phyloP scores from a whole-genome alignment of 441 rosid genomes.

The Mallotus japonicus region DNA sequence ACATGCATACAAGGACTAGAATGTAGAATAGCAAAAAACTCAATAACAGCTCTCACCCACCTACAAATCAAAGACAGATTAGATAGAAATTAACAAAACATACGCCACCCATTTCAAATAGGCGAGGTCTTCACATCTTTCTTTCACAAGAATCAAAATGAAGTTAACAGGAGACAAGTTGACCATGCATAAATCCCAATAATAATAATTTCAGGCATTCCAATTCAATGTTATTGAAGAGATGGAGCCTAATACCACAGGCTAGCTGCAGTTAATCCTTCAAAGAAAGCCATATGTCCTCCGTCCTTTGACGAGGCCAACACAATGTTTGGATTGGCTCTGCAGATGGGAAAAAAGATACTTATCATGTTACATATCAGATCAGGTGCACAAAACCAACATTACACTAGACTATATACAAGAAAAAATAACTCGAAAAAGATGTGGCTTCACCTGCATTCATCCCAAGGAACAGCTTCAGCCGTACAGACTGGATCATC shows the following conservation, averaged over 20 bases:
- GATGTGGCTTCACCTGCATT: slow-evolving; percentile 63
- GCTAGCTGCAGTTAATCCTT: slow-evolving; percentile 64
- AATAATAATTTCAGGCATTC: slow-evolving; percentile 5
- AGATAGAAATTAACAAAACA: no score
- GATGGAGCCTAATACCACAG: slow-evolving; percentile 46
- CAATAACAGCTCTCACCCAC: slow-evolving; percentile 83
- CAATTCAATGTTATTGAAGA: background rate
- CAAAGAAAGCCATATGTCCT: slow-evolving; percentile 85
- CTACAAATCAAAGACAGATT: slow-evolving; percentile 33
- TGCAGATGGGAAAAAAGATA: slow-evolving; percentile 19
- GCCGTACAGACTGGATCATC: slow-evolving; percentile 88
- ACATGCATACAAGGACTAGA: slow-evolving; percentile 53
- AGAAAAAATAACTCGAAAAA: background rate
- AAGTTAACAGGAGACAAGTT: background rate
- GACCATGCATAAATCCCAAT: no score
- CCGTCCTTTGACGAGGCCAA: slow-evolving; percentile 73
- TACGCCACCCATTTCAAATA: background rate
- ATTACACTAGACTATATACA: background rate
- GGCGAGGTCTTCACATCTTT: background rate
- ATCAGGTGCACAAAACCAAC: slow-evolving; percentile 9
- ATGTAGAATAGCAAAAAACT: slow-evolving; percentile 58
- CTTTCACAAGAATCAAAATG: background rate
- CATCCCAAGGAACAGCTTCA: slow-evolving; percentile 98
- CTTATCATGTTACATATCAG: background rate
- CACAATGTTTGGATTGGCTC: slow-evolving; percentile 73